Base-by-base conservation (phyloP, 2,329 filamentous ascomycete species). In the Uncinocarpus reesii region DNA sequence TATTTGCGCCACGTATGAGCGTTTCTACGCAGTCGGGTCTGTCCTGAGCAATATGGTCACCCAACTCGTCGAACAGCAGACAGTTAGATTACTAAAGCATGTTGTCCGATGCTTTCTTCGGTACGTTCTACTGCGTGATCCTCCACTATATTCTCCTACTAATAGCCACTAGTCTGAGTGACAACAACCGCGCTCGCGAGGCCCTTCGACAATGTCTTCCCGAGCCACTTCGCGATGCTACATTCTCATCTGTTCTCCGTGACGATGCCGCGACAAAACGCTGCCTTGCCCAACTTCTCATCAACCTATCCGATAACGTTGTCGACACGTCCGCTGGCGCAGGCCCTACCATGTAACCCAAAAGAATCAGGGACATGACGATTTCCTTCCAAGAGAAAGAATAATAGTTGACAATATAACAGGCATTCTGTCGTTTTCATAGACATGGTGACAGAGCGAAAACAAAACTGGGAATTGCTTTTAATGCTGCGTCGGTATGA, bases 21-120 rank as follows among this genome's bases (percentile, higher is more conserved):
- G 92, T 16, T 98, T 98, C 69, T 98, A 96, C 59, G 92, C 92
- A 6, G 92, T 98, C 4, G 92, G 92, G 4, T 98, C 92, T 1
- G 92, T 98, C 4, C 73, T 98, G 32, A 95, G 87, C 71, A 98
- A 96, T 64, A 98, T 98, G 92, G 92, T 98, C 49, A 88, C 84
- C 46, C 90, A 96, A 70, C 78, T 98, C 31, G 92, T 96, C 32
- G 92, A 98, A 68, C 90, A 95, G 62, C 92, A 98, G 70, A 98
- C 92, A 1, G 92, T 94, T 24, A 79, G 92, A 45, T 75, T 98
- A 40, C 79, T 98, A 20, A 98, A 98, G 77, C 92, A 98, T 64
- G 92, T 98, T 49, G 92, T 98, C 28, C 78, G 92, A 57, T 98
- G 92, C 70, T 98, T 98, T 67, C 77, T 98, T 62, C 80, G 92